phyloP scores from a whole-genome alignment of 768 basidiomycete genomes.

The Pluteus cervinus region DNA sequence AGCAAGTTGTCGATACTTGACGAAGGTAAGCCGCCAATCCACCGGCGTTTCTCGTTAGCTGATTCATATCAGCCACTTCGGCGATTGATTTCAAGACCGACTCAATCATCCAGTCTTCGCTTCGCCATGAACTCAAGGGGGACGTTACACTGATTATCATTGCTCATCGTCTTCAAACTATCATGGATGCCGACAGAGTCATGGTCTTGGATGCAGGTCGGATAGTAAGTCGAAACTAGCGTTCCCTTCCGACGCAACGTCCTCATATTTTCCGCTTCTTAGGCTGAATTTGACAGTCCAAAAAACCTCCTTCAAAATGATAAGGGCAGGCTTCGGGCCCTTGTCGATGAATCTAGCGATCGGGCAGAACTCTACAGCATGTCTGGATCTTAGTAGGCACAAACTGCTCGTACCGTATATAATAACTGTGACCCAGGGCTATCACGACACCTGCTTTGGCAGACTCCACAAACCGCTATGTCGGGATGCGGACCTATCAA shows the following conservation, averaged over 20 bases:
- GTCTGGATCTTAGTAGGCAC: no score
- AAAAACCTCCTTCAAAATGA: constrained; percentile 42
- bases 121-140: constrained; percentile 65
- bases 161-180: constrained; percentile 73
- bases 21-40: constrained; percentile 75
- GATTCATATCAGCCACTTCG: constrained; percentile 31
- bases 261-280: no score
- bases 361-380: constrained; percentile 40
- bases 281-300: constrained; percentile 74
- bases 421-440: no score
- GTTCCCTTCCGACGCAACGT: no score
- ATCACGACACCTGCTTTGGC: no score
- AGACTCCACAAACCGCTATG: no score
- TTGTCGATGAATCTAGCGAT: constrained; percentile 56
- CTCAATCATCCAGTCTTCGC: constrained; percentile 64
- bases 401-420: no score
- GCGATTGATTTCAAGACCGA: constrained; percentile 61
- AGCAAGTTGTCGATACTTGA: constrained; percentile 71
- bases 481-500: no score
- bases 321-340: constrained; percentile 59
- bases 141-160: constrained; percentile 77
- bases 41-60: constrained; percentile 26
- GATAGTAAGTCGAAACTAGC: constrained; percentile 47
- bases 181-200: constrained; percentile 71
- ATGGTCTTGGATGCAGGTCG: constrained; percentile 66